These are phyloP conservation scores for Penicillium sp. DNA, from an alignment of 2,329 filamentous ascomycete genomes.

Conservation along the genomic window DNA sequence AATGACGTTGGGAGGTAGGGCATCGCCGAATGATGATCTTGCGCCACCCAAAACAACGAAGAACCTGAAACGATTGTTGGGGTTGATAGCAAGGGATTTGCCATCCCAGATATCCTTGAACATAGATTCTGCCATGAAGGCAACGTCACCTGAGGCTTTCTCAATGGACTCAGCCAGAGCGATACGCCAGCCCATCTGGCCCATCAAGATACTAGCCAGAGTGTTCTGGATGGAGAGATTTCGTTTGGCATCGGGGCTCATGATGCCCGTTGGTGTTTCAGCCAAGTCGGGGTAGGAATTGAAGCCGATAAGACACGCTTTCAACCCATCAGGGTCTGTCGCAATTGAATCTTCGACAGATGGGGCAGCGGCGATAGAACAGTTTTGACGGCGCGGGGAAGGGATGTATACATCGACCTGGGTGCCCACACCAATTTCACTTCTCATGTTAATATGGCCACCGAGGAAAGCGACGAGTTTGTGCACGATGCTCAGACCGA, in stretches of 20 bases:
- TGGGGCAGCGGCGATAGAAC: background rate
- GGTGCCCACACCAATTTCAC: constrained; percentile 32
- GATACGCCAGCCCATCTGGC: constrained; percentile 26
- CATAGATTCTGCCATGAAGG: constrained; percentile 28
- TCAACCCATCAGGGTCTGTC: constrained; percentile 1
- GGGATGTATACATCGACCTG: constrained; percentile 34
- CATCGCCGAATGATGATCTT: background rate
- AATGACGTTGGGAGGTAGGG: constrained; percentile 17
- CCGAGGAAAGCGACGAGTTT: constrained; percentile 58
- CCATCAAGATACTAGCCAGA: constrained; percentile 27
- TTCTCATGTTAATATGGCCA: constrained; percentile 59
- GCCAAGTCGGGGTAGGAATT: constrained; percentile 26
- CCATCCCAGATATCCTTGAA: constrained; percentile 16
- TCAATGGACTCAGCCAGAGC: constrained; percentile 28
- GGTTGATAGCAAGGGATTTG: constrained; percentile 1
- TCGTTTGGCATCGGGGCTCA: constrained; percentile 30
- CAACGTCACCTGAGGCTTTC: constrained; percentile 28
- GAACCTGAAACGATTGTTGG: constrained; percentile 12
- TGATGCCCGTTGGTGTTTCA: constrained; percentile 22
- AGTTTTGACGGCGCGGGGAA: constrained; percentile 9
- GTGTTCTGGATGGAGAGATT: constrained; percentile 30
- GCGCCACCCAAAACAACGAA: constrained; percentile 25
- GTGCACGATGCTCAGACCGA: constrained; percentile 65
- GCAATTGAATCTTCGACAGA: background rate
- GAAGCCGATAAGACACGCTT: constrained; percentile 31